Evolutionary conservation across 106 monocot genomes (phyloP).

Genomic region (Apostasia shenzhenica): DNA sequence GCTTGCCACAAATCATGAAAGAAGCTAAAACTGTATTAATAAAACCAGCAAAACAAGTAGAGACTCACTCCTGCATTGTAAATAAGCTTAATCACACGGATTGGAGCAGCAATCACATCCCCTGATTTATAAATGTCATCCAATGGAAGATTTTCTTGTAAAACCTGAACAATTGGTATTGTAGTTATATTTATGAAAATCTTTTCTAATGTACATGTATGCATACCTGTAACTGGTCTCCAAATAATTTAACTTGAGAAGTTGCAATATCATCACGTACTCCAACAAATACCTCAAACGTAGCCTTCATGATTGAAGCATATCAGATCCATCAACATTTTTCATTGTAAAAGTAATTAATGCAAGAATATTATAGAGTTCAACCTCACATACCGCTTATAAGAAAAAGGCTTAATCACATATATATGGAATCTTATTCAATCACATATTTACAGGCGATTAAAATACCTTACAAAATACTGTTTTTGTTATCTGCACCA

Average conservation of each 20-base stretch:
- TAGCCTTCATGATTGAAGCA: slow-evolving; percentile 48
- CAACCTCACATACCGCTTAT: no score
- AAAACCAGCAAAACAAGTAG: not conserved
- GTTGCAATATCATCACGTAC: slow-evolving; percentile 82
- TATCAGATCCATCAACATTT: not conserved
- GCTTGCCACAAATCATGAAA: no score
- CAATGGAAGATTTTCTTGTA: slow-evolving; percentile 86
- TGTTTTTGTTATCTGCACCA: no score
- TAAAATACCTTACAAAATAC: no score
- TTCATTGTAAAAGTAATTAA: not conserved
- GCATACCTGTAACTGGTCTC: slow-evolving; percentile 75
- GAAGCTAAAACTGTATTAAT: no score
- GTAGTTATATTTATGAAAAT: not conserved
- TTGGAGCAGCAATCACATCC: slow-evolving; percentile 79
- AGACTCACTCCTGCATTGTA: slow-evolving; percentile 87
- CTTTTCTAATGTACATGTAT: not conserved
- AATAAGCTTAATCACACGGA: slow-evolving; percentile 83
- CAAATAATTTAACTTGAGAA: slow-evolving; percentile 89
- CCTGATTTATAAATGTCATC: slow-evolving; percentile 77
- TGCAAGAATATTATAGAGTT: no score
- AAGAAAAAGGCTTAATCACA: no score
- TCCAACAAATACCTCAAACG: slow-evolving; percentile 95
- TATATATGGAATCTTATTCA: no score
- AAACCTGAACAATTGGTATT: slow-evolving; percentile 34
- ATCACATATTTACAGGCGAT: no score